phyloP scores from a whole-genome alignment of 192 early-diverging fungal species.

The Phlyctochytrium bullatum region DNA sequence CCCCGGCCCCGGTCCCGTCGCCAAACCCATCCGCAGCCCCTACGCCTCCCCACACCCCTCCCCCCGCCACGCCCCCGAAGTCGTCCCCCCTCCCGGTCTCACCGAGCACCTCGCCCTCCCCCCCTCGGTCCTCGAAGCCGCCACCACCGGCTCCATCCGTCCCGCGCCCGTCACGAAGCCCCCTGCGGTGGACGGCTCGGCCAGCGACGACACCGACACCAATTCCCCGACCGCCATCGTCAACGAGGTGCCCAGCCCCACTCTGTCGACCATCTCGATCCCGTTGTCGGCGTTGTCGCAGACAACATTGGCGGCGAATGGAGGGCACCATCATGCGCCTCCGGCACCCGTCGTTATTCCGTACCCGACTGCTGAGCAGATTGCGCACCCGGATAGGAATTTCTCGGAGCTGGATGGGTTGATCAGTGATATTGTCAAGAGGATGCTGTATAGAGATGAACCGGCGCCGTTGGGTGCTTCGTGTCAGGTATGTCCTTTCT shows the following conservation, averaged over 20 bases:
- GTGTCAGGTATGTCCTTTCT: not conserved
- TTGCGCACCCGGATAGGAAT: conserved; percentile 13
- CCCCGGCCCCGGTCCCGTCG: not conserved
- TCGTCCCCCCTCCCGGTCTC: not conserved
- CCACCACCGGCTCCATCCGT: not conserved
- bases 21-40: not conserved
- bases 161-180: not conserved
- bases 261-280: not conserved
- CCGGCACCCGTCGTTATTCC: not conserved
- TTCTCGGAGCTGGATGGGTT: conserved; percentile 13
- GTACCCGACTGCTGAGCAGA: conserved; percentile 7
- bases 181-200: not conserved
- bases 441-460: conserved; percentile 14
- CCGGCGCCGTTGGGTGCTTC: not conserved
- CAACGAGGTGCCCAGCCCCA: not conserved
- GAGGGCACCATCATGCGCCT: too few species aligned
- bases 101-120: not conserved
- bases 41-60: not conserved
- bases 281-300: not conserved
- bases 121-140: not conserved
- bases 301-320: not conserved
- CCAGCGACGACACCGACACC: not conserved
- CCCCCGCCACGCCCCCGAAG: not conserved
- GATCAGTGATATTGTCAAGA: conserved; percentile 18
- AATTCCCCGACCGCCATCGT: not conserved